A percentile compares a stretch with the other conserved stretches of the same genome.
Evolutionary conservation across 2,329 filamentous ascomycete genomes (phyloP).

Genomic region (Didymella pomorum): DNA sequence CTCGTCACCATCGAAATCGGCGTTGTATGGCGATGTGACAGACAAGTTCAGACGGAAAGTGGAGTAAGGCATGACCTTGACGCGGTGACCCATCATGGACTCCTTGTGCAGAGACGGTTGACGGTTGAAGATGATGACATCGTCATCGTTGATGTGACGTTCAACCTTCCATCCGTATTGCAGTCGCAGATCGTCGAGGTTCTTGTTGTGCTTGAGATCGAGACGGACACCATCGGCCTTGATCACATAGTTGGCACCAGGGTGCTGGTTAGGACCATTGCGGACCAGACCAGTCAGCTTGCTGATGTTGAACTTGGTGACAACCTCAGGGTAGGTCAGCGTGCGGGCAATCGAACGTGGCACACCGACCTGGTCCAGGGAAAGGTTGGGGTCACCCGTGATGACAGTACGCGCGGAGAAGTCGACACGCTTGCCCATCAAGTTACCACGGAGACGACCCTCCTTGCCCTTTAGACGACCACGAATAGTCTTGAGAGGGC

Average conservation of each 20-base stretch:
- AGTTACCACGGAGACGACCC: conserved; percentile 93
- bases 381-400: conserved; percentile 96
- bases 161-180: conserved; percentile 99
- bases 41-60: conserved; percentile 98
- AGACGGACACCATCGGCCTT: conserved; percentile 92
- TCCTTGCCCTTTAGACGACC: conserved; percentile 99
- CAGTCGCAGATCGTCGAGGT: conserved; percentile 82
- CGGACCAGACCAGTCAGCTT: conserved; percentile 88
- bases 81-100: conserved; percentile 99
- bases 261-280: conserved; percentile 93
- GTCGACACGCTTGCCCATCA: conserved; percentile 97
- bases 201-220: conserved; percentile 91
- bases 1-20: conserved; percentile 99
- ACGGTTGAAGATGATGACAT: conserved; percentile 99
- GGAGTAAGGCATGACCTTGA: conserved; percentile 98
- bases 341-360: conserved; percentile 91
- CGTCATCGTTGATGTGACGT: conserved; percentile 92
- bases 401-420: conserved; percentile 99
- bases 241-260: conserved; percentile 96
- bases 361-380: conserved; percentile 95
- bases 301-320: conserved; percentile 97
- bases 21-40: conserved; percentile 98
- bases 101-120: conserved; percentile 99
- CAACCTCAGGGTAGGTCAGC: conserved; percentile 94
- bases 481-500: conserved; percentile 95